Evolutionary conservation across 192 early-diverging fungal species (phyloP), one percentile per base, ranked within the genome.

Genomic region (Backusella tuberculispora): DNA sequence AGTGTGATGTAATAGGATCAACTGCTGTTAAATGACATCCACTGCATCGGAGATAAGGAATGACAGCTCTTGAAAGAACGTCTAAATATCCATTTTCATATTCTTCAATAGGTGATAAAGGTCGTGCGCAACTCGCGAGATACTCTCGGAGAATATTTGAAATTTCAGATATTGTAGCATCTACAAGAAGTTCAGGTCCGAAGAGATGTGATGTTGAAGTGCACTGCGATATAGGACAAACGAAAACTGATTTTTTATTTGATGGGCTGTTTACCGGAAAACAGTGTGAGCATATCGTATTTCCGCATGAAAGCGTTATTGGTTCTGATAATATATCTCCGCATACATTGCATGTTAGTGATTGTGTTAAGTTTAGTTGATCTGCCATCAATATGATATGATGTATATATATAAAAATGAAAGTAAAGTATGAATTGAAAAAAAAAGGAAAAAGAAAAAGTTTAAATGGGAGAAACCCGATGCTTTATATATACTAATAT

Each of bases 271-370:
- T 46, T n/a, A 63, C 26, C n/a, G 56, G 72, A 38, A 73, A 63
- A 26, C 72, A 73, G 43, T 40, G 15, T 26, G 29, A 63, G 17
- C 72, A 73, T 7, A 73, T 44, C n/a, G 72, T 73, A 43, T 47
- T 65, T 73, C 72, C 72, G 19, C 72, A 73, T 19, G 72, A 73
- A 38, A 73, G 72, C 19, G 56, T 73, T 38, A 73, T 73, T 34
- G 72, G 72, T 9, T 73, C 72, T n/a, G 15, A 21, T 21, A 73
- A 44, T 24, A 64, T 64, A 37, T 73, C 72, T 9, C 60, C 43
- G 48, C 72, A 73, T n/a, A 63, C 72, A 38, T 43, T 43, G 64
- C 72, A 73, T 37, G 63, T 73, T 46, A 73, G 72, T 73, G 43
- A 45, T 19, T 63, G 42, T 44, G 72, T 73, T 21, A 73, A 34